These are phyloP conservation scores for Malania oleifera DNA, from an alignment of 164 flowering plant species.

Conservation along the genomic window DNA sequence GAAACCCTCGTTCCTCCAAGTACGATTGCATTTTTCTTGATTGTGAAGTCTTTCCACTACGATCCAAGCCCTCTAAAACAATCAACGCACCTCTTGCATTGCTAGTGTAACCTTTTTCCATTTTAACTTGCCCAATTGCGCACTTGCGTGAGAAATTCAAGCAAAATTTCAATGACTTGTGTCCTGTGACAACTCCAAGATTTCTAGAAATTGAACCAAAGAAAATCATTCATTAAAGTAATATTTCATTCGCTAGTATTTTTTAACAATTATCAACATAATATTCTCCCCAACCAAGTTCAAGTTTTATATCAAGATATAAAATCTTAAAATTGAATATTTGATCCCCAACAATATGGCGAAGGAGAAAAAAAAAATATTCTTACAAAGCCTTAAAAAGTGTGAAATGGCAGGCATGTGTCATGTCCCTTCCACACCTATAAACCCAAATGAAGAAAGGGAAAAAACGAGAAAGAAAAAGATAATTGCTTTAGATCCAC, in stretches of 20 bases:
- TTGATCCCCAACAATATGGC: no score
- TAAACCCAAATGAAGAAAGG: no score
- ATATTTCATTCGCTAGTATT: neutral
- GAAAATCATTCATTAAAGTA: neutral
- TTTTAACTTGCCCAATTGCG: conserved; percentile 26
- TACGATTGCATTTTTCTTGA: conserved; percentile 35
- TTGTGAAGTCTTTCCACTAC: conserved; percentile 75
- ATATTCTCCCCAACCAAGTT: neutral
- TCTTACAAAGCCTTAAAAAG: conserved; percentile 28
- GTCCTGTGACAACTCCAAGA: conserved; percentile 13
- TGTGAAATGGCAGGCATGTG: conserved; percentile 9
- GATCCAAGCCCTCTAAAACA: conserved; percentile 84
- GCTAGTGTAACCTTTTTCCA: conserved; percentile 26
- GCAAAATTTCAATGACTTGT: conserved; percentile 13
- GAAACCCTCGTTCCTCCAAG: conserved; percentile 45
- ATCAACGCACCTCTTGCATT: conserved; percentile 65
- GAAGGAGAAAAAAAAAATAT: neutral
- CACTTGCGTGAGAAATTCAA: conserved; percentile 12
- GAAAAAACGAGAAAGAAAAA: no score
- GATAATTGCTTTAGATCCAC: no score
- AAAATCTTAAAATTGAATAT: no score
- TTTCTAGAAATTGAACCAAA: conserved; percentile 14
- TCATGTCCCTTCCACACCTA: conserved; percentile 15
- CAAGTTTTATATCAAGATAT: neutral
- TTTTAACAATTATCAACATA: no score